Conservation (phyloP, 352 stramenopile genomes). For the Phytophthora uliginosa region DNA sequence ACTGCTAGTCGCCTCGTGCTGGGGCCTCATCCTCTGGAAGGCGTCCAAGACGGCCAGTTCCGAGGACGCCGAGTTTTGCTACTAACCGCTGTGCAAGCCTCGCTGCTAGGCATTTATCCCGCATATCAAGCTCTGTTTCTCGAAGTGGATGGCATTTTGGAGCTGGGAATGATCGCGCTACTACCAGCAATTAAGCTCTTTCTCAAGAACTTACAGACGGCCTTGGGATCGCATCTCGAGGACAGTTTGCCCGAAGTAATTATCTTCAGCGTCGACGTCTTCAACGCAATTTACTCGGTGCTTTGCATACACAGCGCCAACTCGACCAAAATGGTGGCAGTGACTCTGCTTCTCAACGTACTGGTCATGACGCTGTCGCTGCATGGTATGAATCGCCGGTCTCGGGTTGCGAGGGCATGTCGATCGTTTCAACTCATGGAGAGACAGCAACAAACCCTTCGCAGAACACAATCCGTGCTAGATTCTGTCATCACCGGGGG, state of each 20-base stretch:
- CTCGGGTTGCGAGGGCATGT: slow-evolving; percentile 28
- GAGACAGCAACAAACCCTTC: slow-evolving; percentile 22
- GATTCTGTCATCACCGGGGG: slow-evolving; percentile 21
- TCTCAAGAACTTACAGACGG: slow-evolving; percentile 50
- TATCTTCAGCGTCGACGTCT: slow-evolving; percentile 50
- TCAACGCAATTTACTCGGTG: slow-evolving; percentile 49
- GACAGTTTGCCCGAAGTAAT: slow-evolving; percentile 39
- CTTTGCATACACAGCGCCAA: slow-evolving; percentile 45
- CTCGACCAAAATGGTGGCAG: slow-evolving; percentile 30
- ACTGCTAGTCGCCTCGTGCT: slow-evolving; percentile 25
- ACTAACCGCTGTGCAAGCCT: slow-evolving; percentile 30
- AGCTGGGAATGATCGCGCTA: slow-evolving; percentile 33
- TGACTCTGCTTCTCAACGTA: slow-evolving; percentile 29
- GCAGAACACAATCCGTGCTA: slow-evolving; percentile 16
- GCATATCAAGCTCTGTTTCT: slow-evolving; percentile 45
- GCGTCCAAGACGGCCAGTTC: slow-evolving; percentile 28
- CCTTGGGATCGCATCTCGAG: slow-evolving; percentile 35
- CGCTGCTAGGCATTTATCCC: slow-evolving; percentile 47
- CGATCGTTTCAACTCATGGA: slow-evolving; percentile 35
- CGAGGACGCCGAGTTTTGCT: slow-evolving; percentile 27
- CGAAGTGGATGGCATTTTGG: slow-evolving; percentile 7
- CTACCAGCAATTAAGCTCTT: slow-evolving; percentile 47
- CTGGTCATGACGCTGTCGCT: slow-evolving; percentile 26
- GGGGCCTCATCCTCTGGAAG: slow-evolving; percentile 10
- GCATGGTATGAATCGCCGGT: slow-evolving; percentile 33